Conservation (phyloP, 2,329 filamentous ascomycete species). For the Aschersonia sp. region DNA sequence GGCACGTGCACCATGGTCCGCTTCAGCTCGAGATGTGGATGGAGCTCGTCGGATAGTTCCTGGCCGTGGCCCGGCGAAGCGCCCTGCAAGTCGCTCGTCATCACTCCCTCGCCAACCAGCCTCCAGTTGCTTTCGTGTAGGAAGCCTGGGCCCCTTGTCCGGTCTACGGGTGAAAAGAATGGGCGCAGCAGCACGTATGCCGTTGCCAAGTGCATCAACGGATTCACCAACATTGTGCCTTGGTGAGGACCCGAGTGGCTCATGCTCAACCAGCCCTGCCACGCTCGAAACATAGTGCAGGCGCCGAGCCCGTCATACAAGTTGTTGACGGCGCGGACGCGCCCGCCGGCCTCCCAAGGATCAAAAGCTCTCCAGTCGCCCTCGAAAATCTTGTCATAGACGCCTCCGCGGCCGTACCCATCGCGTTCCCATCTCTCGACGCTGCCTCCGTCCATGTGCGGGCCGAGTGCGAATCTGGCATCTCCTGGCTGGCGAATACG, state of each 20-base stretch:
- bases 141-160: constrained; percentile 15
- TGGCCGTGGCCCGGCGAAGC: constrained; percentile 55
- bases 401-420: constrained; percentile 50
- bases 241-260: constrained; percentile 57
- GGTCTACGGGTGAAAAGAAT: constrained; percentile 52
- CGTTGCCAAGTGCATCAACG: constrained; percentile 58
- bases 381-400: constrained; percentile 59
- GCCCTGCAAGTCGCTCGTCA: constrained; percentile 53
- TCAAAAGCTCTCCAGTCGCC: constrained; percentile 74
- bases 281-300: constrained; percentile 75
- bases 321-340: constrained; percentile 55
- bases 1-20: constrained; percentile 59
- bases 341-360: constrained; percentile 61
- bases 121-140: constrained; percentile 44
- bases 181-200: constrained; percentile 72
- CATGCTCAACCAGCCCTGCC: constrained; percentile 81
- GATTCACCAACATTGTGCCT: constrained; percentile 73
- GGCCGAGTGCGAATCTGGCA: constrained; percentile 53
- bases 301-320: constrained; percentile 70
- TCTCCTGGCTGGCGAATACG: constrained; percentile 62
- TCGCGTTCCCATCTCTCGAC: constrained; percentile 60
- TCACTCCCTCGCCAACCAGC: constrained; percentile 28
- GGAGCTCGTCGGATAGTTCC: constrained; percentile 51
- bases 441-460: constrained; percentile 60
- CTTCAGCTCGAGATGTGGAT: constrained; percentile 57